Conservation (phyloP, 2,329 filamentous ascomycete genomes). For the Aspergillus costaricaensis region DNA sequence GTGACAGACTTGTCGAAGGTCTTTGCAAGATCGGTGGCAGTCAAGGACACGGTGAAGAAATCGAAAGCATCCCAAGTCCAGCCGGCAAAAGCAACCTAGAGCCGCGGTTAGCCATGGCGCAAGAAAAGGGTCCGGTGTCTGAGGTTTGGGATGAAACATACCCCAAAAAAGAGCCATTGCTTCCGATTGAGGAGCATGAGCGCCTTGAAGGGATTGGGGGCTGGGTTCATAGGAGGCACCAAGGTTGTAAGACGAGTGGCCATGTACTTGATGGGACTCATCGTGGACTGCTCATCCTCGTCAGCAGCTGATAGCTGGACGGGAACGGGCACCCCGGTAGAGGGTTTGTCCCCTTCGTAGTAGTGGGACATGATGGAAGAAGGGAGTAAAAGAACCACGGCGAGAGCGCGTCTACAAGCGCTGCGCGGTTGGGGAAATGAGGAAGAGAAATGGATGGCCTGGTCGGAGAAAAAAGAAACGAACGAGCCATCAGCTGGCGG, state of each 20-base stretch:
- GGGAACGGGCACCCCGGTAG: background rate
- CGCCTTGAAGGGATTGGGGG: conserved; percentile 56
- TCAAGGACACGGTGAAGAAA: conserved; percentile 64
- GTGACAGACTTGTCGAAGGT: conserved; percentile 56
- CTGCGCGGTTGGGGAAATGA: background rate
- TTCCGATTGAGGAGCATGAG: conserved; percentile 54
- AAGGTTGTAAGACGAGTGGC: conserved; percentile 56
- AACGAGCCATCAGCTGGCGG: background rate
- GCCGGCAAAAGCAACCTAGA: conserved; percentile 45
- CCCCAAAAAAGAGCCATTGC: conserved; percentile 62
- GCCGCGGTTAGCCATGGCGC: conserved; percentile 6
- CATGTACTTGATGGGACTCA: conserved; percentile 50
- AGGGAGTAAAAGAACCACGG: background rate
- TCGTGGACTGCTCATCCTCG: conserved; percentile 20
- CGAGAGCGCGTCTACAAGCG: background rate
- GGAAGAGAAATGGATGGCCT: background rate
- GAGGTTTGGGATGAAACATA: conserved; percentile 20
- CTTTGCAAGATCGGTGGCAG: conserved; percentile 55
- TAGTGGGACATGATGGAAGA: background rate
- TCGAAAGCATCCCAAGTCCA: conserved; percentile 63
- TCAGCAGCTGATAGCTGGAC: background rate
- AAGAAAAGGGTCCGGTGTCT: background rate
- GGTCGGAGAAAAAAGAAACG: background rate
- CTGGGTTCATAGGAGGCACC: conserved; percentile 57
- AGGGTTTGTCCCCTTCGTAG: conserved; percentile 2